Base-by-base conservation (phyloP, 1,284 basidiomycete genomes). In the Inonotus obliquus region DNA sequence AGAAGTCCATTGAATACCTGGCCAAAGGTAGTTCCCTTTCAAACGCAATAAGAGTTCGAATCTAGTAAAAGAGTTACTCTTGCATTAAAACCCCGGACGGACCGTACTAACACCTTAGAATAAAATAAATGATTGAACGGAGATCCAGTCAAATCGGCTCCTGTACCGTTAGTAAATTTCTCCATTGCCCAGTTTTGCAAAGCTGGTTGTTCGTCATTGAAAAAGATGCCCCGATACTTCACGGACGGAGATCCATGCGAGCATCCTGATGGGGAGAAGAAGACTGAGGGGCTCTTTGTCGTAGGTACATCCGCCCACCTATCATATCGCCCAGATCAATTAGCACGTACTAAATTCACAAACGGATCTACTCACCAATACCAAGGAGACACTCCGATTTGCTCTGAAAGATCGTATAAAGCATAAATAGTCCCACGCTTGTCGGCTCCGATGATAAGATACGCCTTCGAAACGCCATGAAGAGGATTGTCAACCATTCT, bases 21-120 rank as follows among this genome's bases (percentile, higher is more conserved):
- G 84, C 86, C 87, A 89, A 21, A 89, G 71, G 68, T 86, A 85
- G 72, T 91, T 91, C 11, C 78, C 86, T 67, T 86, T 88, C 64
- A 91, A 69, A 13, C 88, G 78, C 48, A 91, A 74, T 41, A 91
- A 74, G 48, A 90, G 72, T 70, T 91, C 88, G 61, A 84, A 87
- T 49, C 84, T 84, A 52, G 53, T 7, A 25, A 49, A 54, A 9
- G 6, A 19, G 47, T 14, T n/a, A 19, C 5, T 27, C 25, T 32
- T 52, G 51, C 13, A 9, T 32, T 27, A 14, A 35, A 14, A 17
- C 6, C 1, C 32, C 27, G 14, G 4, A 35, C 19, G 25, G 27
- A 11, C 27, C 32, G 29, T 17, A 35, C 51, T 23, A n/a, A 52
- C 51, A 85, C 59, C 56, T 82, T 81, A 14, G 77, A 76, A 69